A percentile compares a stretch with the other conserved stretches of the same genome.
Evolutionary conservation across 129 eudicot genomes (phyloP).

Genomic region (Ambrosia trifida): DNA sequence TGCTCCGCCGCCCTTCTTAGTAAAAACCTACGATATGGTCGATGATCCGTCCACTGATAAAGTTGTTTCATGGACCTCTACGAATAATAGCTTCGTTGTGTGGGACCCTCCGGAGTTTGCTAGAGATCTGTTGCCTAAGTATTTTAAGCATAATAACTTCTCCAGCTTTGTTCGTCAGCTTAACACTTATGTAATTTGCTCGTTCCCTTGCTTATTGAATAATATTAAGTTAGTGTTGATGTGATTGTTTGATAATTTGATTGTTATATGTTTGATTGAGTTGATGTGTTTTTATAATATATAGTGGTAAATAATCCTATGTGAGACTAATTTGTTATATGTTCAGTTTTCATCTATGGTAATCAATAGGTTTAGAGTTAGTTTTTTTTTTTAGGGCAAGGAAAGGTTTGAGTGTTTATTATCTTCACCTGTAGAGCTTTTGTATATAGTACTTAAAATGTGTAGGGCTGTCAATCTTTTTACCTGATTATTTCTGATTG

Average conservation of each 20-base stretch:
- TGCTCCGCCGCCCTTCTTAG: slow-evolving; percentile 80
- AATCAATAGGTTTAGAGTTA: slow-evolving; percentile 17
- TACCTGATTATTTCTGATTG: too few relatives aligned
- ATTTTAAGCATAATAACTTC: slow-evolving; percentile 87
- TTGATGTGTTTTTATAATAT: neutral
- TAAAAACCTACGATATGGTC: slow-evolving; percentile 88
- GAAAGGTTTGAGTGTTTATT: neutral
- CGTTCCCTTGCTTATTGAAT: neutral
- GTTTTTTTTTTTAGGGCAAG: neutral
- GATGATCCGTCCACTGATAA: slow-evolving; percentile 76
- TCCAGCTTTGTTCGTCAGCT: slow-evolving; percentile 91
- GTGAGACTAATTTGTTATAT: neutral
- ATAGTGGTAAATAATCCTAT: slow-evolving; percentile 1
- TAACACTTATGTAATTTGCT: slow-evolving; percentile 69
- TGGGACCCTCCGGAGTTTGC: slow-evolving; percentile 92
- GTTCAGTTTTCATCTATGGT: neutral
- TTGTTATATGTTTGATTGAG: slow-evolving; percentile 6
- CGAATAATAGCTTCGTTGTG: slow-evolving; percentile 76
- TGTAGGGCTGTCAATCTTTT: too few relatives aligned
- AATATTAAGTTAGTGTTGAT: neutral
- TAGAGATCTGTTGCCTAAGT: slow-evolving; percentile 67
- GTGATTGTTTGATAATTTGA: neutral
- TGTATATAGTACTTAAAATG: too few relatives aligned
- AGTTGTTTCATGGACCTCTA: slow-evolving; percentile 81
- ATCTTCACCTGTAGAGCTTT: neutral